Evolutionary conservation across 2,329 filamentous ascomycete genomes (phyloP).

Genomic region (Escovopsis weberi): DNA sequence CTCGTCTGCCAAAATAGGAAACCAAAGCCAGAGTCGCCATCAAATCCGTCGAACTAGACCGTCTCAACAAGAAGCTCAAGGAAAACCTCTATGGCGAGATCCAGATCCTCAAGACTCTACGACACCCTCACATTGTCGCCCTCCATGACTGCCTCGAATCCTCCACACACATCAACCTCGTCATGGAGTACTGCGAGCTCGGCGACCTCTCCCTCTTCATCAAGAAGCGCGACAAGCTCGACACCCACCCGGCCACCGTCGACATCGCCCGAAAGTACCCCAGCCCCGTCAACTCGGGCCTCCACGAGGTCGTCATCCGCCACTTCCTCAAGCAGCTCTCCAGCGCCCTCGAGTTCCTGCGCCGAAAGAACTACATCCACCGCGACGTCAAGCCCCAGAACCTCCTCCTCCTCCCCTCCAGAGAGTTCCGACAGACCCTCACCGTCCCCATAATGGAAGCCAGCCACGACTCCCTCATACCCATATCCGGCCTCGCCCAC

Average conservation of each 20-base stretch:
- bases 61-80: slow-evolving; percentile 89
- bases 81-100: slow-evolving; percentile 95
- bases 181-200: slow-evolving; percentile 97
- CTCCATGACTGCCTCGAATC: slow-evolving; percentile 91
- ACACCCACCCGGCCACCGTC: slow-evolving; percentile 63
- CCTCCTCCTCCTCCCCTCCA: slow-evolving; percentile 72
- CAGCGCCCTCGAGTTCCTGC: slow-evolving; percentile 80
- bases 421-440: slow-evolving; percentile 47
- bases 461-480: slow-evolving; percentile 67
- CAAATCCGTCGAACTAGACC: slow-evolving; percentile 85
- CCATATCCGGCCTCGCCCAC: slow-evolving; percentile 65
- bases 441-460: slow-evolving; percentile 52
- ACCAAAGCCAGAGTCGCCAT: slow-evolving; percentile 76
- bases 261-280: slow-evolving; percentile 94
- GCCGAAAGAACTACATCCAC: slow-evolving; percentile 77
- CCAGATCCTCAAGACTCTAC: slow-evolving; percentile 80
- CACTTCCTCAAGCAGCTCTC: slow-evolving; percentile 93
- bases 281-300: slow-evolving; percentile 63
- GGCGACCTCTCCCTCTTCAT: slow-evolving; percentile 93
- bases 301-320: slow-evolving; percentile 90
- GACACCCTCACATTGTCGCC: slow-evolving; percentile 93
- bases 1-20: slow-evolving; percentile 48
- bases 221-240: slow-evolving; percentile 75
- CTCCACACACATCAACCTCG: slow-evolving; percentile 75
- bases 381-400: slow-evolving; percentile 98